phyloP scores from a whole-genome alignment of 23 red algal genomes.

The Agarophyton chilense region DNA sequence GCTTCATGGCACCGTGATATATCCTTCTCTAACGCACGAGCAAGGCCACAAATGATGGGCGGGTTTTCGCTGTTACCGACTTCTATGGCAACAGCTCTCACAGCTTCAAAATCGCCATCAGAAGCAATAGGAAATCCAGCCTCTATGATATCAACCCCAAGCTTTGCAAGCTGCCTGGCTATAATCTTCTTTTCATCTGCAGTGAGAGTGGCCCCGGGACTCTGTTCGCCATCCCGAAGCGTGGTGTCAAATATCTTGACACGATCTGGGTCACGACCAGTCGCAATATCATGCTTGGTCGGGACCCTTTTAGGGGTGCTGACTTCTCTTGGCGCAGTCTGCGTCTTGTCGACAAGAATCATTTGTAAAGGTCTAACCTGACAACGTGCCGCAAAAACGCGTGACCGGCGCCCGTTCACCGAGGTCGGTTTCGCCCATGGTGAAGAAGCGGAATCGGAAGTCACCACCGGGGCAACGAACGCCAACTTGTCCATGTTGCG shows the following conservation, averaged over 20 bases:
- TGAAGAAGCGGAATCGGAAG: neutral
- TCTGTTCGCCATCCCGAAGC: slow-evolving; percentile 98
- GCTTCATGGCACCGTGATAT: slow-evolving; percentile 95
- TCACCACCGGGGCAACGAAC: neutral
- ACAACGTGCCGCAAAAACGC: neutral
- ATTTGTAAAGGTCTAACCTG: slow-evolving; percentile 21
- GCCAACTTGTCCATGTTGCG: neutral
- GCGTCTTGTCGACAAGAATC: slow-evolving; percentile 18
- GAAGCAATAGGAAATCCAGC: slow-evolving; percentile 97
- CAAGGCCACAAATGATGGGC: slow-evolving; percentile 98
- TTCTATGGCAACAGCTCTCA: slow-evolving; percentile 74
- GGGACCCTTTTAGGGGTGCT: slow-evolving; percentile 34
- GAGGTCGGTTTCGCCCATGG: neutral
- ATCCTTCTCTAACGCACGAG: slow-evolving; percentile 80
- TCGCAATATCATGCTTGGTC: slow-evolving; percentile 83
- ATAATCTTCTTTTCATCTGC: slow-evolving; percentile 97
- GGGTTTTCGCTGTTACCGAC: slow-evolving; percentile 84
- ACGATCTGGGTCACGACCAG: slow-evolving; percentile 90
- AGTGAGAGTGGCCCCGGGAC: slow-evolving; percentile 91
- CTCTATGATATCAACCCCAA: slow-evolving; percentile 97
- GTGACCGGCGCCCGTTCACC: neutral
- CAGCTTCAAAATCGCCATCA: slow-evolving; percentile 93
- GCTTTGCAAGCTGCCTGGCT: slow-evolving; percentile 90
- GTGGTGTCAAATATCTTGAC: slow-evolving; percentile 99
- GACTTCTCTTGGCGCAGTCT: neutral